Evolutionary conservation across 192 early-diverging fungal genomes (phyloP).

Genomic region (Coemansia sp.): DNA sequence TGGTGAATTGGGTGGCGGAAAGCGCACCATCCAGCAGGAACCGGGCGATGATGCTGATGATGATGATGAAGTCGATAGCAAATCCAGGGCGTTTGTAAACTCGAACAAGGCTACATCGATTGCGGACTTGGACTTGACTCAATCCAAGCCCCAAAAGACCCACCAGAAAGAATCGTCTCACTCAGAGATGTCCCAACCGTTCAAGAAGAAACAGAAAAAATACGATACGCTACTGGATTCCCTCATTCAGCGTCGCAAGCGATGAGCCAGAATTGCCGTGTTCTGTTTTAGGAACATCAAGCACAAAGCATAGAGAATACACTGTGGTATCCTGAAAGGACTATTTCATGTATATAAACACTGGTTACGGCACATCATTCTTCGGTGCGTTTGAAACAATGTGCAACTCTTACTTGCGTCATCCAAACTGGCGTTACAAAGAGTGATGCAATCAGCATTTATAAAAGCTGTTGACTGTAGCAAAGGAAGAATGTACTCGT

Average conservation of each 20-base stretch:
- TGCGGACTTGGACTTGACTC: background rate
- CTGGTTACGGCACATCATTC: too few relatives aligned
- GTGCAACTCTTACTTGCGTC: background rate
- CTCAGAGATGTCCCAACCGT: background rate
- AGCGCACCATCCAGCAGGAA: background rate
- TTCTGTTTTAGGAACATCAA: slow-evolving; percentile 1
- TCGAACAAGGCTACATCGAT: background rate
- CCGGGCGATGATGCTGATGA: slow-evolving; percentile 20
- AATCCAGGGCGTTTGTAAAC: background rate
- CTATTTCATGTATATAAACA: too few relatives aligned
- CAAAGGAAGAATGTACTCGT: background rate
- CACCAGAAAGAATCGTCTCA: background rate
- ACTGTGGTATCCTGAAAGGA: too few relatives aligned
- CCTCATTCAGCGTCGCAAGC: slow-evolving; percentile 25
- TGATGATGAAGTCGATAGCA: slow-evolving; percentile 13
- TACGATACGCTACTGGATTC: slow-evolving; percentile 27
- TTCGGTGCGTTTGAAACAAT: background rate
- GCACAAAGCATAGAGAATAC: background rate
- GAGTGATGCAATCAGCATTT: background rate
- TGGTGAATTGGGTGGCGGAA: background rate
- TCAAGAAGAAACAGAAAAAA: slow-evolving; percentile 33
- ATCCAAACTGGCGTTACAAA: background rate
- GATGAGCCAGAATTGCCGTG: slow-evolving; percentile 3
- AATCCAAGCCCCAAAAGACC: background rate
- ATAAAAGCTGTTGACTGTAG: background rate